A percentile compares a stretch with the other conserved stretches of the same genome.
Conservation (phyloP, 805 yeast genomes). For the Myxozyma monticola region DNA sequence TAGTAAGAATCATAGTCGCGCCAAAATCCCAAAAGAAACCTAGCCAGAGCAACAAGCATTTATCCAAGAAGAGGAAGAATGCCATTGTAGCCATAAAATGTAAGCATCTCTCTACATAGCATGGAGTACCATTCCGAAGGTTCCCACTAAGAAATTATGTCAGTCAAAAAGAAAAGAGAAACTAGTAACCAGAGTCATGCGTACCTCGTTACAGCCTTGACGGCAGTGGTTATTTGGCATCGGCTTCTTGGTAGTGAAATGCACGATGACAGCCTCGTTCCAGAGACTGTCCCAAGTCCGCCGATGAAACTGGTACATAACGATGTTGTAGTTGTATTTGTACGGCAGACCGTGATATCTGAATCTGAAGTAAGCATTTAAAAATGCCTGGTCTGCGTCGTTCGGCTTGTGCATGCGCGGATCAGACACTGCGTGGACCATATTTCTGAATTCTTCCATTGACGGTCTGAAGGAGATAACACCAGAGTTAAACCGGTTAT, state of each 20-base stretch:
- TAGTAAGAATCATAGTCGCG: too few relatives aligned
- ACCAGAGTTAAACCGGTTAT: conserved; percentile 34
- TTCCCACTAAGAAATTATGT: conserved; percentile 20
- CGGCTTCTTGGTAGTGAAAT: conserved; percentile 33
- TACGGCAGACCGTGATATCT: conserved; percentile 32
- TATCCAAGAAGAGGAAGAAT: conserved; percentile 31
- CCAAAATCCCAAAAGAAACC: background rate
- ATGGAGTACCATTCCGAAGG: conserved; percentile 33
- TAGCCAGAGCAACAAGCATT: background rate
- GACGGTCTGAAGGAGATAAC: conserved; percentile 33
- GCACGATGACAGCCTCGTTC: conserved; percentile 34
- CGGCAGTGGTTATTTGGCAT: conserved; percentile 22
- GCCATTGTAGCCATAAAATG: conserved; percentile 29
- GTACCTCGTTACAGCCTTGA: conserved; percentile 28
- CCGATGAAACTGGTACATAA: conserved; percentile 30
- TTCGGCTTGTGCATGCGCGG: conserved; percentile 35
- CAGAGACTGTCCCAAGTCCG: conserved; percentile 32
- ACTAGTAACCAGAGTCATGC: background rate
- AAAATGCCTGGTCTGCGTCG: conserved; percentile 35
- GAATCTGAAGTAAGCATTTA: conserved; percentile 30
- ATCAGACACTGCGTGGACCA: conserved; percentile 33
- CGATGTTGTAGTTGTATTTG: conserved; percentile 34
- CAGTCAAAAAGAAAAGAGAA: background rate
- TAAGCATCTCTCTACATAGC: conserved; percentile 33
- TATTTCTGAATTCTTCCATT: conserved; percentile 32